Evolutionary conservation across 768 basidiomycete genomes (phyloP).

Genomic region (Russula brevipes): DNA sequence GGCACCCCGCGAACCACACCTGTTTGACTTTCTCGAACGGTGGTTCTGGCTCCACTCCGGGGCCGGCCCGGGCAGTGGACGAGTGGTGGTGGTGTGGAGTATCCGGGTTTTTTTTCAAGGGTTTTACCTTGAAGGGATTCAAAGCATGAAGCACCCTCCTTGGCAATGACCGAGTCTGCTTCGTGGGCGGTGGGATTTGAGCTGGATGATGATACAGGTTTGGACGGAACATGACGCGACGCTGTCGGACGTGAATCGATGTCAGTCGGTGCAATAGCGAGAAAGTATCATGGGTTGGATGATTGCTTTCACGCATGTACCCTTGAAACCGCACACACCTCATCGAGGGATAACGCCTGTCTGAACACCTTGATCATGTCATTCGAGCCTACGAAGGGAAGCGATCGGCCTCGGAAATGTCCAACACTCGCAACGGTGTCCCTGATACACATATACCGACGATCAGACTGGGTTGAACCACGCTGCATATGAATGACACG

Average conservation of each 20-base stretch:
- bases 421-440: conserved; percentile 82
- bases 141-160: background rate
- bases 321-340: conserved; percentile 36
- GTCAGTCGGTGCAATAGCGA: background rate
- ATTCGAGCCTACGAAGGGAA: conserved; percentile 67
- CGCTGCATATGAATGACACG: background rate
- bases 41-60: too few relatives aligned
- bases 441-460: conserved; percentile 37
- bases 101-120: background rate
- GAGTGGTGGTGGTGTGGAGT: background rate
- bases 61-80: too few relatives aligned
- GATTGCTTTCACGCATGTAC: background rate
- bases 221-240: conserved; percentile 57
- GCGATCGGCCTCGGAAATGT: conserved; percentile 45
- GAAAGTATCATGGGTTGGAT: background rate
- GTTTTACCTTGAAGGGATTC: background rate
- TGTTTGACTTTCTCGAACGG: too few relatives aligned
- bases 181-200: background rate
- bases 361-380: conserved; percentile 62
- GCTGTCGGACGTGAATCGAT: conserved; percentile 35
- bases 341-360: conserved; percentile 73
- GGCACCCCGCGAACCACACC: background rate
- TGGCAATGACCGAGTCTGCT: conserved; percentile 27
- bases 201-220: conserved; percentile 53
- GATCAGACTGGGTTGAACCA: background rate